A percentile compares a stretch with the other conserved stretches of the same genome.
Conservation (phyloP, 2,329 filamentous ascomycete genomes). For the Xylariomycetidae sp. region DNA sequence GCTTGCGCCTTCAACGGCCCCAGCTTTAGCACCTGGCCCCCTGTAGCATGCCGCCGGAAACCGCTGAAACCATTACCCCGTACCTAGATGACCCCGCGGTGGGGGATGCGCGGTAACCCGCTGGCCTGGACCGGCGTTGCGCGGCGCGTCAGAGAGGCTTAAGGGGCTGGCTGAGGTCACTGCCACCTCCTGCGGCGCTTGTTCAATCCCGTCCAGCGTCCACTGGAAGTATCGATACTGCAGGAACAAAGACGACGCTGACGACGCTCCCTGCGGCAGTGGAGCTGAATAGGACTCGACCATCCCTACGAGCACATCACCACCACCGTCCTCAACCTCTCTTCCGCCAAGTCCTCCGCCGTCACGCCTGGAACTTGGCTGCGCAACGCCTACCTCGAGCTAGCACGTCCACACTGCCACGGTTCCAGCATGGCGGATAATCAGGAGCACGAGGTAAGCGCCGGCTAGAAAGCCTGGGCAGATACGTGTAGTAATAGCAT, state of each 20-base stretch:
- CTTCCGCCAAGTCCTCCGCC: too few relatives aligned
- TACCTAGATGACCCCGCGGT: conserved; percentile 10
- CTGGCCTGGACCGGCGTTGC: not conserved
- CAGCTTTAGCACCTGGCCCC: too few relatives aligned
- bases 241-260: conserved; percentile 9
- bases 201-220: conserved; percentile 8
- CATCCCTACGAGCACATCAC: too few relatives aligned
- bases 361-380: too few relatives aligned
- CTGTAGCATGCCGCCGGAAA: conserved; percentile 18
- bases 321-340: too few relatives aligned
- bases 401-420: too few relatives aligned
- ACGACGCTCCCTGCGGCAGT: not conserved
- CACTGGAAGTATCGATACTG: too few relatives aligned
- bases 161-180: conserved; percentile 1
- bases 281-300: not conserved
- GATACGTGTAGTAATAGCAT: conserved; percentile 9
- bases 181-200: conserved; percentile 14
- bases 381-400: too few relatives aligned
- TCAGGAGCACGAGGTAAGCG: conserved; percentile 27
- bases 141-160: conserved; percentile 4
- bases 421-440: conserved; percentile 25
- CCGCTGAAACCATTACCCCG: conserved; percentile 18
- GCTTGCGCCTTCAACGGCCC: not conserved
- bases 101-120: conserved; percentile 2
- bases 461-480: not conserved